These are phyloP conservation scores for Strigomonas culicis DNA, from an alignment of 208 protist genomes.

Conservation along the genomic window DNA sequence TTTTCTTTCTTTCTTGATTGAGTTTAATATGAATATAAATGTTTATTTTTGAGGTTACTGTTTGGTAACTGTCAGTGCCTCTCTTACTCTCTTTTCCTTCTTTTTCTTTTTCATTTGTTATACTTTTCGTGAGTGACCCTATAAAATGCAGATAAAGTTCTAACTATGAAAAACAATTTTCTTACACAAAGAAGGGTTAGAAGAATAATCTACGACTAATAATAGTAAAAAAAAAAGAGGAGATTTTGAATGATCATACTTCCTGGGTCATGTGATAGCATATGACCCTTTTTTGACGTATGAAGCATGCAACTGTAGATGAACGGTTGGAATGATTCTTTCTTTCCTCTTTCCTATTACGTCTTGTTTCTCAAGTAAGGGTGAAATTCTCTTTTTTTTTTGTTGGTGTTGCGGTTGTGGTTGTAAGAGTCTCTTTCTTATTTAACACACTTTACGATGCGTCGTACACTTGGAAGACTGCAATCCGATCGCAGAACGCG, in stretches of 20 bases:
- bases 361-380: neutral
- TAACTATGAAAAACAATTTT: neutral
- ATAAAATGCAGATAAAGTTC: neutral
- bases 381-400: slow-evolving; percentile 10
- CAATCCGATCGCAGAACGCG: slow-evolving; percentile 85
- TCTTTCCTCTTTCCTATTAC: neutral
- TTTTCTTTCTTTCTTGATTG: slow-evolving; percentile 15
- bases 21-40: slow-evolving; percentile 10
- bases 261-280: too few relatives aligned
- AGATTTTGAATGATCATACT: neutral
- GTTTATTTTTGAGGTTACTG: neutral
- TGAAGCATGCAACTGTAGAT: neutral
- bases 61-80: neutral
- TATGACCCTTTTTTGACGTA: neutral
- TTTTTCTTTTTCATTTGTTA: slow-evolving; percentile 15
- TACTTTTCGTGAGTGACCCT: neutral
- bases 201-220: neutral
- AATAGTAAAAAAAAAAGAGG: neutral
- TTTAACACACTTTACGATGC: slow-evolving; percentile 19
- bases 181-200: neutral
- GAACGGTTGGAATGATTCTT: slow-evolving; percentile 1
- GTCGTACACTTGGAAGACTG: slow-evolving; percentile 15
- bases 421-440: neutral
- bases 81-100: slow-evolving; percentile 12
- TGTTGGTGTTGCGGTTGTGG: neutral